Percentiles rank a stretch among this genome's conserved stretches.
Evolutionary conservation across 139 green algal genomes (phyloP).

Genomic region (Volvox reticuliferus): DNA sequence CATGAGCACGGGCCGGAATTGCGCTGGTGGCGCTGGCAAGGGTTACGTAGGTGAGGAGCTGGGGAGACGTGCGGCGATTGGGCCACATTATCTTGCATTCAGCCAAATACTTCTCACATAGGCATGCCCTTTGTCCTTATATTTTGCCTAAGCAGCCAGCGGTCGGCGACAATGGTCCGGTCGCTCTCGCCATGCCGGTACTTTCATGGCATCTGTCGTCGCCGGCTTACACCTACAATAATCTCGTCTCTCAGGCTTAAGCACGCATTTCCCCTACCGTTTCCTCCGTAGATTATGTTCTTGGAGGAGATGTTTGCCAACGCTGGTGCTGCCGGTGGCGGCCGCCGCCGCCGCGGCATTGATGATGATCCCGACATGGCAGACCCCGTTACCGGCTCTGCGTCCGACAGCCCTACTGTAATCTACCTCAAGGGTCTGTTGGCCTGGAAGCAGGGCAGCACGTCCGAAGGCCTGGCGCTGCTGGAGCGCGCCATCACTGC

Average conservation of each 20-base stretch:
- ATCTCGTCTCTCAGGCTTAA: not conserved
- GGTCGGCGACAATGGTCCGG: too few relatives aligned
- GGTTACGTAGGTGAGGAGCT: too few relatives aligned
- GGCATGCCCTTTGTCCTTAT: too few relatives aligned
- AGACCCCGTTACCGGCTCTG: conserved; percentile 27
- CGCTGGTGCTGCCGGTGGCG: not conserved
- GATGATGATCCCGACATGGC: conserved; percentile 43
- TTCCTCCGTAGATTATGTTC: conserved; percentile 40
- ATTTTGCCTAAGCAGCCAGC: too few relatives aligned
- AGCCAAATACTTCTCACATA: too few relatives aligned
- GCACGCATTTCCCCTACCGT: not conserved
- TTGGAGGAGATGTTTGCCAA: conserved; percentile 47
- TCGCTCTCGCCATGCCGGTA: too few relatives aligned
- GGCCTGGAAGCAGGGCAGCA: conserved; percentile 59
- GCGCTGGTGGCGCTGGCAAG: too few relatives aligned
- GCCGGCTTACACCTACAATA: too few relatives aligned
- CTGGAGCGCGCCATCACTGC: conserved; percentile 67
- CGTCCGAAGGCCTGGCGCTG: conserved; percentile 48
- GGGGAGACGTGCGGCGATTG: too few relatives aligned
- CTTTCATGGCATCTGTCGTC: too few relatives aligned
- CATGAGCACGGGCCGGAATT: too few relatives aligned
- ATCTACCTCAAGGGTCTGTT: conserved; percentile 67
- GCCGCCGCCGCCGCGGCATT: not conserved
- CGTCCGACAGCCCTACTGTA: conserved; percentile 44
- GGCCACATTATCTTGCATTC: too few relatives aligned